phyloP scores from a whole-genome alignment of 768 basidiomycete species.

The Podaxis pistillaris region DNA sequence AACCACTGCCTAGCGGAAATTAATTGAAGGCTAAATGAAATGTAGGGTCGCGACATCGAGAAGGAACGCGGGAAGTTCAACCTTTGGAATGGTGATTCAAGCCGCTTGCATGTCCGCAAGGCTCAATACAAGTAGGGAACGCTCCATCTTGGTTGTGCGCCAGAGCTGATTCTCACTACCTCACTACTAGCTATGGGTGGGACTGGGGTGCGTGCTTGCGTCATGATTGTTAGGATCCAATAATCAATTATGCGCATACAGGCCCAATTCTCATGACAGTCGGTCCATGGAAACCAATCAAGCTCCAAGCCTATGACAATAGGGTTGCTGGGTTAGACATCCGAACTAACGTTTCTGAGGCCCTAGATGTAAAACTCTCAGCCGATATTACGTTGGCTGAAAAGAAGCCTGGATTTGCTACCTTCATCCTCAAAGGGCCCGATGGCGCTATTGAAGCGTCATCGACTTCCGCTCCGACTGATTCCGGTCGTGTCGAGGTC shows the following conservation, averaged over 20 bases:
- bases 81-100: conserved; percentile 91
- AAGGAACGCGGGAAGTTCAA: conserved; percentile 56
- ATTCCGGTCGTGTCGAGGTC: conserved; percentile 34
- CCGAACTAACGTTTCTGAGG: conserved; percentile 54
- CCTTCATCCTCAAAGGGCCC: conserved; percentile 47
- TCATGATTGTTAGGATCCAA: background rate
- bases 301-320: conserved; percentile 63
- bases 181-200: conserved; percentile 73
- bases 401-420: conserved; percentile 35
- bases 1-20: background rate
- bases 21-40: background rate
- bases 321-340: conserved; percentile 68
- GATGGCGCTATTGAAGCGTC: conserved; percentile 46
- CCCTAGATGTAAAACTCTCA: conserved; percentile 49
- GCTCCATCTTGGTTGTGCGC: background rate
- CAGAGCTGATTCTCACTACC: background rate
- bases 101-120: conserved; percentile 87
- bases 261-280: conserved; percentile 84
- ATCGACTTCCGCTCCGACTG: conserved; percentile 33
- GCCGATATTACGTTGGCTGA: conserved; percentile 44
- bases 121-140: conserved; percentile 81
- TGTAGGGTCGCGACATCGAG: conserved; percentile 75
- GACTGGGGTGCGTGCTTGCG: conserved; percentile 64
- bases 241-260: conserved; percentile 22
- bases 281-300: conserved; percentile 86